A percentile compares a stretch with the other conserved stretches of the same genome.
phyloP scores from a whole-genome alignment of 2,329 filamentous ascomycete species.

The Colletotrichum agaves region DNA sequence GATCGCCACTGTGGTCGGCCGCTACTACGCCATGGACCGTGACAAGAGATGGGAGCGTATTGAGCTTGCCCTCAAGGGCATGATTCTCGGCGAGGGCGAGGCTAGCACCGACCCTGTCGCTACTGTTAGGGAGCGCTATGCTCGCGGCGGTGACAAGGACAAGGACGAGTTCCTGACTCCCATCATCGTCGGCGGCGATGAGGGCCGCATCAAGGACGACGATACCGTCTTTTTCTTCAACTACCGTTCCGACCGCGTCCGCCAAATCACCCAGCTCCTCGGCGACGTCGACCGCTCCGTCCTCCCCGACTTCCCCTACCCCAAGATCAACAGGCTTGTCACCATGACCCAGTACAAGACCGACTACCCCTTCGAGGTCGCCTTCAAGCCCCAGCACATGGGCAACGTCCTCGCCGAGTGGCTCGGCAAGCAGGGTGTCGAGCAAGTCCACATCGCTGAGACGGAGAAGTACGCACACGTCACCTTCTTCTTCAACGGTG shows the following conservation, averaged over 20 bases:
- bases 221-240: conserved; percentile 99
- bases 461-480: conserved; percentile 99
- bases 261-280: conserved; percentile 94
- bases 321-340: conserved; percentile 83
- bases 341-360: conserved; percentile 99
- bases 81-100: conserved; percentile 89
- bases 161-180: conserved; percentile 98
- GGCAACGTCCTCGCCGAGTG: conserved; percentile 98
- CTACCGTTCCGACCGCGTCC: conserved; percentile 97
- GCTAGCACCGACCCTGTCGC: conserved; percentile 84
- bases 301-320: conserved; percentile 90
- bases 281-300: conserved; percentile 93
- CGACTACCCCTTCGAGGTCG: conserved; percentile 91
- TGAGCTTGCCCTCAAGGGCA: conserved; percentile 87
- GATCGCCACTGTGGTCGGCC: conserved; percentile 91
- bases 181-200: conserved; percentile 91
- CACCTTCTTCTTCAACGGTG: conserved; percentile 99
- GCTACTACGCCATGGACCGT: conserved; percentile 99
- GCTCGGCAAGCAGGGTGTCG: conserved; percentile 86
- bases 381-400: conserved; percentile 96
- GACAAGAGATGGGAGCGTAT: conserved; percentile 99
- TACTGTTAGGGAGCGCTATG: conserved; percentile 88
- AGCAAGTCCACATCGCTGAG: conserved; percentile 97
- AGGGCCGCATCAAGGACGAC: conserved; percentile 86
- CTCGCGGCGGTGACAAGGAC: conserved; percentile 73